Evolutionary conservation across 2,329 filamentous ascomycete species (phyloP), one percentile per base, ranked within the genome.

Genomic region (Chaetomiaceae sp.): DNA sequence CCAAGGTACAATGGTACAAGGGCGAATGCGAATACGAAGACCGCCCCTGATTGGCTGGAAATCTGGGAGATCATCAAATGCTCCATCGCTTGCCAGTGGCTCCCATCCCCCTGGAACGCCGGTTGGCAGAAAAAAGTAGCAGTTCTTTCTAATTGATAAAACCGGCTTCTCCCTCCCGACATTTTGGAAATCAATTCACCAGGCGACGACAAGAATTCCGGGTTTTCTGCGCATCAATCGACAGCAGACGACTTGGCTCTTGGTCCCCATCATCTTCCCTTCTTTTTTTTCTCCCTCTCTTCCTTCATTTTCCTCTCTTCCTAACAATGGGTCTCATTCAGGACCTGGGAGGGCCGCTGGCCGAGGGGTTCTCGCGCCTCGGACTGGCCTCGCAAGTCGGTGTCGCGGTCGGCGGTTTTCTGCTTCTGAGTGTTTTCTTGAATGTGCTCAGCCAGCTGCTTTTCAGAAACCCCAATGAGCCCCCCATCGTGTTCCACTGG

Each of bases 401-500:
- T 55, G 67, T 76, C 53, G 70, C 69, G 43, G 50, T 79, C 27
- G 69, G 61, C 32, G 67, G 65, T 37, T 66, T 81, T 55, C 40
- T 86, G 56, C 67, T 73, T 30, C 45, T 84, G 53, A 70, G 83
- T 16, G 80, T 96, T 52, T 67, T 88, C 55, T 65, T 91, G 74
- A 96, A 97, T 70, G 84, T 97, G 60, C 66, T 89, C 62, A 78
- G 78, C 58, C 92, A 97, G 72, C 63, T 95, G 52, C 74, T 96
- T 57, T 83, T 90, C 75, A 88, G 82, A 73, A 92, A 90, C 63
- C 81, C 86, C 47, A 87, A 90, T 68, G 87, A 90, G 68, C 88
- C 88, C 27, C 88, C 88, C 1, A 63, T 91, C 53, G 87, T 92
- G 57, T 92, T 91, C 70, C 86, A 90, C 70, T 88, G 82, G 81